Base-by-base conservation (phyloP, 768 basidiomycete species). In the Lactarius akahatsu region DNA sequence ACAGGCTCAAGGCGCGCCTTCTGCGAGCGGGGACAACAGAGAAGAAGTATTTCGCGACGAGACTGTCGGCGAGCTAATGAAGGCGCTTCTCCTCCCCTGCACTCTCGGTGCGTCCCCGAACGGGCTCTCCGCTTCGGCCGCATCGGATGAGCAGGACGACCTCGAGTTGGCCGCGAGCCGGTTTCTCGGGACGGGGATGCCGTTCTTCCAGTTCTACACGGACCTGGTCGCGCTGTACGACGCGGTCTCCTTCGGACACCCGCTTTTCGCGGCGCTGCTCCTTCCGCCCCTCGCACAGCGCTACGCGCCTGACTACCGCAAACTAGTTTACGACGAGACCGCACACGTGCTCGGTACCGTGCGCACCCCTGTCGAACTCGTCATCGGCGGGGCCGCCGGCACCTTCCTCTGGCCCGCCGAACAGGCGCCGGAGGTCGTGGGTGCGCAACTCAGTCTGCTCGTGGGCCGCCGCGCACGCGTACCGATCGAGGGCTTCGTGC, bases 181-280 rank as follows among this genome's bases (percentile, higher is more conserved):
- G 30, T 87, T 88, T 74, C 83, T 93, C n/a, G 87, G 89, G 0
- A 68, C 80, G 0, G 77, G 78, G 5, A 87, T 87, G 0, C 93
- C 95, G 0, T 98, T 98, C 80, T 97, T 87, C 79, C 94, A 96
- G 75, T 93, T 90, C 72, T 98, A 94, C 78, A 90, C 90, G 16
- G 95, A 97, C 76, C 89, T 97, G 73, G 81, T 96, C 63, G 87
- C 85, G 1, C 78, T 98, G n/a, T 98, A 96, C 77, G 91, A 93
- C 72, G 85, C 93, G 4, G 87, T 94, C 70, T 98, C 96, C 9
- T 96, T 96, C 75, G 85, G 88, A 2, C 86, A 98, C 72, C 81
- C 83, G 0, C 75, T 86, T 1, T 98, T 98, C 72, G 86, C 84
- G 15, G 80, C 83, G 2, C 81, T 96, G 15, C 81, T 97, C 16